Base-by-base conservation (phyloP, 2,329 filamentous ascomycete genomes). In the Trichoderma sp. region DNA sequence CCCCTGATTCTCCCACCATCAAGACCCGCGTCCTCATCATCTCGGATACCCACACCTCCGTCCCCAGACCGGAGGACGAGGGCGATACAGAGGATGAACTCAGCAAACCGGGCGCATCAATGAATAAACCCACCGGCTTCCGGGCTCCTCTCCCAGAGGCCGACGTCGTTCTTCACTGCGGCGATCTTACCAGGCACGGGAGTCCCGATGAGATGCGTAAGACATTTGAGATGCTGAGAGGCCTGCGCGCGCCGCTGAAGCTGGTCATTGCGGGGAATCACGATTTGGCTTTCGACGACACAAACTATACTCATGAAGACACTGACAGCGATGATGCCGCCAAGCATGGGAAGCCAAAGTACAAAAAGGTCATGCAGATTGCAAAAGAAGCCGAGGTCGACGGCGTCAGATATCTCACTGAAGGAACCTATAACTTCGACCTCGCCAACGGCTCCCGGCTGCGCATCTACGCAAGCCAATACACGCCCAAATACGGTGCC, bases 221-320 rank as follows among this genome's bases (percentile, higher is more conserved):
- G 0, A 79, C 84, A 0, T 77, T 88, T 11, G 69, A 77, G n/a
- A 74, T 83, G 47, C 76, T 88, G 5, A 74, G 79, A 5, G 63
- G 69, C 1, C 74, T 86, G n/a, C 72, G 80, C 6, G 84, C 85
- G 1, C 82, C 83, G 0, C 77, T 88, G 7, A 88, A 87, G 71
- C 78, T 88, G 4, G 80, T 83, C 55, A 87, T 88, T 70, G 81
- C 85, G 2, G 85, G 86, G 2, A 88, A 87, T 70, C 86, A 88
- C 72, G 85, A 88, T 72, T 80, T 82, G 58, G 82, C 77, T 0
- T 76, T 84, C 52, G 81, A 86, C 33, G 60, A 70, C 16, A 31
- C 55, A 7, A 75, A 69, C 63, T 76, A 70, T 61, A 31, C 62
- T 7, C 13, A 72, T 19, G 31, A 71, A 29, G 60, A 24, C 5